These are phyloP conservation scores for Trichoderma atrobrunneum DNA, from an alignment of 2,329 filamentous ascomycete genomes.

Conservation along the genomic window DNA sequence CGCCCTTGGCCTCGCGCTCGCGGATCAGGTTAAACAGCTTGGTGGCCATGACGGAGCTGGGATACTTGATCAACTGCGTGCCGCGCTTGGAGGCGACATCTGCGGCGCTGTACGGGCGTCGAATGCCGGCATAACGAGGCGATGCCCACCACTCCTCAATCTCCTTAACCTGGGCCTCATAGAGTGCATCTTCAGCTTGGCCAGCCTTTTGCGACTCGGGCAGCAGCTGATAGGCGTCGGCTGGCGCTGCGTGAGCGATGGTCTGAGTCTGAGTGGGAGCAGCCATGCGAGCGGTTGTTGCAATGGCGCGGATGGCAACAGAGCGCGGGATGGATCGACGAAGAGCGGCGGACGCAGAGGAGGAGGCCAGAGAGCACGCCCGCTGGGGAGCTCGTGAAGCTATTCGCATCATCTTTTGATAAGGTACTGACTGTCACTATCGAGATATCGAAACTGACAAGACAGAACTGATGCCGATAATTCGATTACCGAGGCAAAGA, in stretches of 20 bases:
- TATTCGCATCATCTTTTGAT: conserved; percentile 33
- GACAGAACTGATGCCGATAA: not conserved
- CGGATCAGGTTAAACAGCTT: conserved; percentile 90
- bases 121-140: conserved; percentile 83
- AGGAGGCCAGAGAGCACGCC: conserved; percentile 24
- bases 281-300: conserved; percentile 34
- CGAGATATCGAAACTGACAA: not conserved
- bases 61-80: conserved; percentile 80
- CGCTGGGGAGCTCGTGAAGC: conserved; percentile 33
- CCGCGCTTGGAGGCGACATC: conserved; percentile 94
- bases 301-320: conserved; percentile 31
- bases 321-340: conserved; percentile 20
- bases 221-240: conserved; percentile 83
- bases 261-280: conserved; percentile 10
- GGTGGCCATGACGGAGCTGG: conserved; percentile 89
- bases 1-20: conserved; percentile 70
- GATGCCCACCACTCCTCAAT: conserved; percentile 90
- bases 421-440: not conserved
- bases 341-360: conserved; percentile 20
- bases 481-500: conserved; percentile 4
- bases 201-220: conserved; percentile 75
- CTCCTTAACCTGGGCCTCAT: conserved; percentile 77
- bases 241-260: conserved; percentile 38
- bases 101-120: conserved; percentile 82
- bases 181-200: conserved; percentile 77